Base-by-base conservation (phyloP, 139 green algal genomes). In the Diplosphaera chodatii region DNA sequence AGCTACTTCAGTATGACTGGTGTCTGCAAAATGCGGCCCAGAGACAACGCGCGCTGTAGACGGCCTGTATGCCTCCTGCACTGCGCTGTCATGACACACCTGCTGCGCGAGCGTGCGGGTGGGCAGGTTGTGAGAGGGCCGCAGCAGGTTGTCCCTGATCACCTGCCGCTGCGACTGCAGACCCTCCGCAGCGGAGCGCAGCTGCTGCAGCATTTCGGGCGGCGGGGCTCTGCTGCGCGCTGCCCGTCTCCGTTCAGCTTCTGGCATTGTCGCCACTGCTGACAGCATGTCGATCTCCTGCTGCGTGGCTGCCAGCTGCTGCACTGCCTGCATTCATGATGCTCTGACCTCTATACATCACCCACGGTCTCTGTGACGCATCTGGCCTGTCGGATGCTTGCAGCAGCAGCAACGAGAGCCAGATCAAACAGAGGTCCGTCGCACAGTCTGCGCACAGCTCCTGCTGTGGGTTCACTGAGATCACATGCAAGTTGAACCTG, bases 71-170 rank as follows among this genome's bases (percentile, higher is more conserved):
- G n/a, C n/a, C n/a, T n/a, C n/a, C 37, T 48, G 37, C 37, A 48
- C 37, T 20, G 37, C 37, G 10, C 37, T 10, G 37, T 48, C 37
- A 48, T 48, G 37, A 48, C 37, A 20, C 37, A 74, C 74, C 67
- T 78, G 74, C 67, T 78, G 40, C 32, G 66, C 68, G 0, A 80
- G 69, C 4, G 74, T 93, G 56, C 93, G 79, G 0, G 86, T 93
- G 23, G 91, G 90, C 66, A 93, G 67, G n/a, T 70, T 82, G 69
- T 96, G 84, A 63, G 72, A 78, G 22, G 91, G 91, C 32, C 81
- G 77, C 64, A 97, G 97, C 32, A 97, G 89, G 37, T 82, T 63
- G 0, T 40, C 40, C 4, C 62, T 62, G 28, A 90, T 6, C 41
- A 41, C 28, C 25, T 76, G 66, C 5, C 75, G 59, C 48, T 66